Evolutionary conservation across 2,329 filamentous ascomycete genomes (phyloP).

Genomic region (Colletotrichum camelliae): DNA sequence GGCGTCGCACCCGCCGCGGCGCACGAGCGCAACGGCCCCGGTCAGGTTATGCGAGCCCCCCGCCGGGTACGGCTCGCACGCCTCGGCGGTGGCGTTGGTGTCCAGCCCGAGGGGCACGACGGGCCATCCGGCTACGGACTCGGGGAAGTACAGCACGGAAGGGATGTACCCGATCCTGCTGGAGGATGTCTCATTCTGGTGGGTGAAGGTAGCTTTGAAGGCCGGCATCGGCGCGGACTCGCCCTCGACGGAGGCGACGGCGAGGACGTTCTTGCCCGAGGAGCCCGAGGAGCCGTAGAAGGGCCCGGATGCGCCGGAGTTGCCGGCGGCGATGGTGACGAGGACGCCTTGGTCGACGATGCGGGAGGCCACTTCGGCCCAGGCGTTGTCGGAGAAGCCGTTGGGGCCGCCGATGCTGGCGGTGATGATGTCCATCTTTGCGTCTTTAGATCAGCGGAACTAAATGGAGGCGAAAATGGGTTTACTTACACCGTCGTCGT

Average conservation of each 20-base stretch:
- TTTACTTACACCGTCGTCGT: conserved; percentile 31
- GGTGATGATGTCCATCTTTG: conserved; percentile 44
- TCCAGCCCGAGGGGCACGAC: conserved; percentile 30
- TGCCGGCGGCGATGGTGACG: conserved; percentile 56
- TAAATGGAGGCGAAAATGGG: accelerated
- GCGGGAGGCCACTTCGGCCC: conserved; percentile 41
- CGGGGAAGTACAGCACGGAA: conserved; percentile 36
- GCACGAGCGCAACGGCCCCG: conserved; percentile 30
- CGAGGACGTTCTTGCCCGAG: conserved; percentile 45
- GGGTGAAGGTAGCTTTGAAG: conserved; percentile 33
- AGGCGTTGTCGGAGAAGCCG: conserved; percentile 41
- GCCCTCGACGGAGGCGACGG: conserved; percentile 46
- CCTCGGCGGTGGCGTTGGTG: conserved; percentile 28
- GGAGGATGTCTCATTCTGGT: conserved; percentile 19
- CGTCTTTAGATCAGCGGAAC: accelerated
- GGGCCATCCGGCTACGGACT: conserved; percentile 37
- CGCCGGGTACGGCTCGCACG: conserved; percentile 28
- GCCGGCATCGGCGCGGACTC: conserved; percentile 30
- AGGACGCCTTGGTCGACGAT: conserved; percentile 51
- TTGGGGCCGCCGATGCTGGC: conserved; percentile 42
- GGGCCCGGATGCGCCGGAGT: conserved; percentile 53
- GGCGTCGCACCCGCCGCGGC: conserved; percentile 37
- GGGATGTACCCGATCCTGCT: conserved; percentile 33
- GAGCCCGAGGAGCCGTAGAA: conserved; percentile 50
- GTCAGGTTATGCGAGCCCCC: conserved; percentile 24